Evolutionary conservation across 2,329 filamentous ascomycete genomes (phyloP).

Genomic region (Fusarium sp.): DNA sequence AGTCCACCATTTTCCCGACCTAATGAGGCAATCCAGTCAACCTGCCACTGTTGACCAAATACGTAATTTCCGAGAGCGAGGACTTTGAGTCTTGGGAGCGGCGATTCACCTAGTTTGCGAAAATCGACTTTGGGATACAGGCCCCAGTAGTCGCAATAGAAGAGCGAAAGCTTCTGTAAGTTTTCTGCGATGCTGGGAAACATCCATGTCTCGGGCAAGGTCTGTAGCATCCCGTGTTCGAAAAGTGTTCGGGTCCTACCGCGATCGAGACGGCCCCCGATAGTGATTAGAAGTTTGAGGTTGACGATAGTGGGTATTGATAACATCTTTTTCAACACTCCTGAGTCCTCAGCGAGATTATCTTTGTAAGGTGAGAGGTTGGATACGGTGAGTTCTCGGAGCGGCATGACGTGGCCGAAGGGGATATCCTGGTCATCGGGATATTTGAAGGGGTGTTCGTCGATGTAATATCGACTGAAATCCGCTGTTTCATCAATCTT

Average conservation of each 20-base stretch:
- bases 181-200: slow-evolving; percentile 19
- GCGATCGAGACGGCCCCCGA: neutral
- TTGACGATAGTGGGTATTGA: neutral
- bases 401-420: neutral
- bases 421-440: neutral
- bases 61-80: slow-evolving; percentile 52
- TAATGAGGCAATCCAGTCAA: slow-evolving; percentile 56
- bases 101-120: slow-evolving; percentile 12
- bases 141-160: slow-evolving; percentile 49
- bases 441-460: neutral
- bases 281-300: slow-evolving; percentile 9
- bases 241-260: neutral
- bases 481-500: neutral
- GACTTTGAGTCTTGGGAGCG: slow-evolving; percentile 51
- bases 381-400: slow-evolving; percentile 17
- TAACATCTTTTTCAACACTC: slow-evolving; percentile 4
- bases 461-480: neutral
- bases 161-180: slow-evolving; percentile 51
- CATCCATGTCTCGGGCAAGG: slow-evolving; percentile 39
- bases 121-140: slow-evolving; percentile 52
- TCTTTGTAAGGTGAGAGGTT: slow-evolving; percentile 20
- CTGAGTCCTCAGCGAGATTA: neutral
- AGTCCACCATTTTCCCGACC: slow-evolving; percentile 41
- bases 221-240: neutral
- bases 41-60: slow-evolving; percentile 55